Evolutionary conservation across 1,139 yeast genomes (phyloP).

Genomic region (Protomyces pachydermus): DNA sequence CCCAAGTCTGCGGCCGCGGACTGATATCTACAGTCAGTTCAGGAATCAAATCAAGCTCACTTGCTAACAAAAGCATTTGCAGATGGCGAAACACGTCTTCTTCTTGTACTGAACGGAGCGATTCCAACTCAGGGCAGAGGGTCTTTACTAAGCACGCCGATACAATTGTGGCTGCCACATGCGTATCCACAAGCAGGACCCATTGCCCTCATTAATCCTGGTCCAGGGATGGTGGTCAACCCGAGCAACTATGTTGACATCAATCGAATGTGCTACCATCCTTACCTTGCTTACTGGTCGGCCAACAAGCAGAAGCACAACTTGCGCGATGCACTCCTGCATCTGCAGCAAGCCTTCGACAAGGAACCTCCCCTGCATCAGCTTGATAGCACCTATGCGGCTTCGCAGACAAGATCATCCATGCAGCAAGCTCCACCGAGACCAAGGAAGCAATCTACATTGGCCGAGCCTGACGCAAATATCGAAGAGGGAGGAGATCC

Average conservation of each 20-base stretch:
- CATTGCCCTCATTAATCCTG: slow-evolving; percentile 53
- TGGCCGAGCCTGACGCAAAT: no score
- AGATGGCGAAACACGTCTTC: slow-evolving; percentile 54
- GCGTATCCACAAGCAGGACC: slow-evolving; percentile 65
- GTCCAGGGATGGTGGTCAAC: slow-evolving; percentile 47
- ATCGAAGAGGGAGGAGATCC: no score
- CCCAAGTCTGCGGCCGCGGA: slow-evolving; percentile 59
- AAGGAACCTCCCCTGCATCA: slow-evolving; percentile 50
- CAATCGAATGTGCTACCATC: slow-evolving; percentile 72
- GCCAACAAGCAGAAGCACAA: slow-evolving; percentile 31
- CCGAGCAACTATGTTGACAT: slow-evolving; percentile 68
- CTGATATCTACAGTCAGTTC: slow-evolving; percentile 53
- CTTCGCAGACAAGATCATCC: background rate
- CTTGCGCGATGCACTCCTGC: slow-evolving; percentile 22
- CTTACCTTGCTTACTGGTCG: slow-evolving; percentile 59
- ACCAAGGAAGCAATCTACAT: no score
- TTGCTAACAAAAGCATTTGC: slow-evolving; percentile 42
- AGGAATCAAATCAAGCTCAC: background rate
- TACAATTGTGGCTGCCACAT: slow-evolving; percentile 73
- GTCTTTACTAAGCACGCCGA: slow-evolving; percentile 48
- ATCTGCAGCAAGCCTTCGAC: slow-evolving; percentile 44
- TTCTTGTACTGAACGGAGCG: slow-evolving; percentile 62
- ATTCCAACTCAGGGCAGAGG: slow-evolving; percentile 42
- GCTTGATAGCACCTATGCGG: slow-evolving; percentile 36
- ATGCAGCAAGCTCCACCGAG: no score